A percentile compares a stretch with the other conserved stretches of the same genome.
phyloP scores from a whole-genome alignment of 2,329 filamentous ascomycete genomes.

The Botryosphaeria dothidea region DNA sequence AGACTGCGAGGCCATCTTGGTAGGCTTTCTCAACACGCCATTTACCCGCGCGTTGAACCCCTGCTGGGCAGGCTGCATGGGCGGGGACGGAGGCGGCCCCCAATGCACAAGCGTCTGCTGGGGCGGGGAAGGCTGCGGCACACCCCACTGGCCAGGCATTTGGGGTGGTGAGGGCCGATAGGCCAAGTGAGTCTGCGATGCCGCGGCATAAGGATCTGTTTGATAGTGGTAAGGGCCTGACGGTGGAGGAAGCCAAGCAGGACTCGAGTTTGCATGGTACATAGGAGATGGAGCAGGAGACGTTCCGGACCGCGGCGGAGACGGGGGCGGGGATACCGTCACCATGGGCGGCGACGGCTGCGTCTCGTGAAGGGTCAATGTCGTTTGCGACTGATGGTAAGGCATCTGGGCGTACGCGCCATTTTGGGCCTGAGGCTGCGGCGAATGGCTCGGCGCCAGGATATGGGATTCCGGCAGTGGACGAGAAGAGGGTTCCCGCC shows the following conservation, averaged over 20 bases:
- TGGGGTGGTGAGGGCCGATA: constrained; percentile 8
- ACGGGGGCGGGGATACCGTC: constrained; percentile 6
- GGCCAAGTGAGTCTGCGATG: not conserved
- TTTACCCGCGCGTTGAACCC: constrained; percentile 8
- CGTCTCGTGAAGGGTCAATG: not conserved
- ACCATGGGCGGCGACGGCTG: not conserved
- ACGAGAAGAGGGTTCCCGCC: not conserved
- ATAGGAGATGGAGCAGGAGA: not conserved
- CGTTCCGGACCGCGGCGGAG: not conserved
- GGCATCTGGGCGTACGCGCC: not conserved
- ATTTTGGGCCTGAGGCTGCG: not conserved
- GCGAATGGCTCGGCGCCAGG: not conserved
- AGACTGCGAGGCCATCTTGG: constrained; percentile 9
- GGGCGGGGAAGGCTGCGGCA: not conserved
- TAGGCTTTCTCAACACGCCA: not conserved
- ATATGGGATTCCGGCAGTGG: not conserved
- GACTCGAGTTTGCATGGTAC: constrained; percentile 12
- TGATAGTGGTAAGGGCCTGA: not conserved
- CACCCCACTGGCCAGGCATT: not conserved
- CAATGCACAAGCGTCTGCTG: not conserved
- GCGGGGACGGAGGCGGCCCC: constrained; percentile 1
- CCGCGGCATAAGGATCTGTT: not conserved
- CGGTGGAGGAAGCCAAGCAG: not conserved
- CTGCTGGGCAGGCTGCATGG: constrained; percentile 5
- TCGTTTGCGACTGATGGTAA: not conserved